Evolutionary conservation across 495 filamentous ascomycete genomes (phyloP).

Genomic region (Aspergillus haitiensis): DNA sequence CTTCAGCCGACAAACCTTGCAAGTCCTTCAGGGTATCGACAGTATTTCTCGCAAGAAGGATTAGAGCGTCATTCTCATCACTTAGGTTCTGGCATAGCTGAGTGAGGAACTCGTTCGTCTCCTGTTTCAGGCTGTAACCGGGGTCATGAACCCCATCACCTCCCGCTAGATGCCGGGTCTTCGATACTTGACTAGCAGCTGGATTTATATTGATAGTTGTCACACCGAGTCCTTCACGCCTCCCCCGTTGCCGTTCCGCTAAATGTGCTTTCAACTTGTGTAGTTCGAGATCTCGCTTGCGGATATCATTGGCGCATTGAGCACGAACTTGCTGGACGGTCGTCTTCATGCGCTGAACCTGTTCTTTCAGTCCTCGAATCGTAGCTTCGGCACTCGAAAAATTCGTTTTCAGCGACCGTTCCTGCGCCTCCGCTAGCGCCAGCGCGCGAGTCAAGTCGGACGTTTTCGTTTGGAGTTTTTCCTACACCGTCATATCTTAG

Average conservation of each 20-base stretch:
- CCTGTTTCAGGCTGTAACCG: slow-evolving; percentile 72
- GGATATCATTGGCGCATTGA: slow-evolving; percentile 87
- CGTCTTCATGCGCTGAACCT: slow-evolving; percentile 73
- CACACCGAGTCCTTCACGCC: slow-evolving; percentile 49
- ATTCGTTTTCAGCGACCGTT: slow-evolving; percentile 66
- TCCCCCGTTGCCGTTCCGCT: slow-evolving; percentile 54
- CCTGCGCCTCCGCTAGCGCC: slow-evolving; percentile 69
- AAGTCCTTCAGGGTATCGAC: slow-evolving; percentile 72
- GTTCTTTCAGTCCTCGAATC: slow-evolving; percentile 71
- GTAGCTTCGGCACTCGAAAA: slow-evolving; percentile 69
- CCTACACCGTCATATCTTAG: slow-evolving; percentile 34
- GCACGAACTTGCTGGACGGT: slow-evolving; percentile 77
- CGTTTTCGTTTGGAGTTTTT: slow-evolving; percentile 65
- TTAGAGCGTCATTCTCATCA: slow-evolving; percentile 88
- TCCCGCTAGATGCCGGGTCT: slow-evolving; percentile 29
- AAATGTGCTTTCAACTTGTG: slow-evolving; percentile 83
- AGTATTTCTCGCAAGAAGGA: slow-evolving; percentile 69
- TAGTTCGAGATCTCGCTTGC: slow-evolving; percentile 87
- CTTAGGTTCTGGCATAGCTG: slow-evolving; percentile 83
- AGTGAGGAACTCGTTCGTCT: slow-evolving; percentile 91
- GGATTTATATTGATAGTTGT: slow-evolving; percentile 53
- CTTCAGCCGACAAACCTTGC: slow-evolving; percentile 65
- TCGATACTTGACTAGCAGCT: slow-evolving; percentile 35
- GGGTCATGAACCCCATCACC: slow-evolving; percentile 55
- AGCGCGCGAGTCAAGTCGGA: slow-evolving; percentile 73